Base-by-base conservation (phyloP, 441 rosid species). In the Jatropha podagrica region DNA sequence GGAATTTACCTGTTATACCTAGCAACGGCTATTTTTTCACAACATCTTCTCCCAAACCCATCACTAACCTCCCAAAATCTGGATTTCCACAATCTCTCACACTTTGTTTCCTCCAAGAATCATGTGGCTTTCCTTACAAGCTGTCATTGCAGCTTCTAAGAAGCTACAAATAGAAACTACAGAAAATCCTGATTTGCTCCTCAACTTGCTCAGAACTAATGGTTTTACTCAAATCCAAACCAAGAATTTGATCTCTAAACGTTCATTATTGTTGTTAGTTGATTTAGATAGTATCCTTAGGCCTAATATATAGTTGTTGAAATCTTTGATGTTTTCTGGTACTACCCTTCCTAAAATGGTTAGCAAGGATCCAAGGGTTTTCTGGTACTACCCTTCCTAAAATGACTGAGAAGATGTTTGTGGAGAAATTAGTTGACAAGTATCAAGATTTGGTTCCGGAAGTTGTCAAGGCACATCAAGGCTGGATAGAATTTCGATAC, bases 401-500 rank as follows among this genome's bases (percentile, higher is more conserved):
- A 51, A 74, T 69, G 66, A 63, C 67, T 11, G 69, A 63, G 48
- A 48, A 55, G 51, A 14, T 17, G 49, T 81, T 81, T 46, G 15
- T 42, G 26, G 13, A 56, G 63, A 77, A 12, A 65, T 18, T 74
- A 32, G 72, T 78, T 51, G 61, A 32, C 41, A 62, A 68, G 61
- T 75, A 59, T 71, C 77, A 72, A 17, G 41, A 55, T n/a, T 44
- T 32, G 18, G 74, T 68, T 65, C 81, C 81, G 17, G 64, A 70
- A 23, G 68, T 79, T 74, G 75, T 68, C 41, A 65, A 51, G 37
- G 83, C 83, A 1, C 62, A 69, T 26, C 67, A 64, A 70, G 78
- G 83, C 69, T 69, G 72, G 64, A 60, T 74, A 71, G 40, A 70
- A 49, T 80, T 80, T 67, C 65, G 10, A 20, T 78, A 72, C 15